A percentile compares a stretch with the other conserved stretches of the same genome.
Conservation (phyloP, 768 basidiomycete species). For the Termitomyces titanicus region DNA sequence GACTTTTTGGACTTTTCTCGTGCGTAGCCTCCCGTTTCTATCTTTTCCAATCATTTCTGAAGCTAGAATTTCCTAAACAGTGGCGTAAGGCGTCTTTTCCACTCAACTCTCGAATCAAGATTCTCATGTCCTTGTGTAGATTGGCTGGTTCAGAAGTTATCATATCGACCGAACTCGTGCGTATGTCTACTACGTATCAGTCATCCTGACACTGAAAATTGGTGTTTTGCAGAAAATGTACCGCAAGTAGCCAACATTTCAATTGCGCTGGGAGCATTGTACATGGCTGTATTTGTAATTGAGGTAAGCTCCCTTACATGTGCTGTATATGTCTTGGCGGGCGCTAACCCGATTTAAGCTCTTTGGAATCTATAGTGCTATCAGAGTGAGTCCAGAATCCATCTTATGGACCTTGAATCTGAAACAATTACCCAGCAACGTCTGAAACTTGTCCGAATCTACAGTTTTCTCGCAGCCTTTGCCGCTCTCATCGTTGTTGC, state of each 20-base stretch:
- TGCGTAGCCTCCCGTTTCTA: constrained; percentile 32
- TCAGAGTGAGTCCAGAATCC: constrained; percentile 38
- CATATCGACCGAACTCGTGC: constrained; percentile 43
- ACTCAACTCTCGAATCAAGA: not conserved
- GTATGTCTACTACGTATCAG: constrained; percentile 17
- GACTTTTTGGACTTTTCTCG: constrained; percentile 62
- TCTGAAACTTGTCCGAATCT: constrained; percentile 47
- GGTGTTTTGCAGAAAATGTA: constrained; percentile 35
- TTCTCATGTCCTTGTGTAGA: constrained; percentile 30
- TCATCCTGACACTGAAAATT: not conserved
- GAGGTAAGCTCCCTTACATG: constrained; percentile 27
- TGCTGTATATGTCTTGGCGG: not conserved
- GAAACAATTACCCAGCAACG: constrained; percentile 43
- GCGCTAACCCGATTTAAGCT: constrained; percentile 17
- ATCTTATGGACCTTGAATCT: not conserved
- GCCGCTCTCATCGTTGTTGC: constrained; percentile 48
- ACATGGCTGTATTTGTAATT: constrained; percentile 45
- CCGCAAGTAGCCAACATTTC: constrained; percentile 49
- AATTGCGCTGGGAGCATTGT: constrained; percentile 58
- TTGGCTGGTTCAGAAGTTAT: constrained; percentile 59
- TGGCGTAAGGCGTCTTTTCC: constrained; percentile 22
- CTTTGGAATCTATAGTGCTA: constrained; percentile 51
- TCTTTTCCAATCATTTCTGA: not conserved
- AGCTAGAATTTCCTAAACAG: constrained; percentile 17
- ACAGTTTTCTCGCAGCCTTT: constrained; percentile 46